Percentiles rank a stretch among this genome's conserved stretches.
Evolutionary conservation across 1,284 basidiomycete species (phyloP).

Genomic region (Trametes polyzona): DNA sequence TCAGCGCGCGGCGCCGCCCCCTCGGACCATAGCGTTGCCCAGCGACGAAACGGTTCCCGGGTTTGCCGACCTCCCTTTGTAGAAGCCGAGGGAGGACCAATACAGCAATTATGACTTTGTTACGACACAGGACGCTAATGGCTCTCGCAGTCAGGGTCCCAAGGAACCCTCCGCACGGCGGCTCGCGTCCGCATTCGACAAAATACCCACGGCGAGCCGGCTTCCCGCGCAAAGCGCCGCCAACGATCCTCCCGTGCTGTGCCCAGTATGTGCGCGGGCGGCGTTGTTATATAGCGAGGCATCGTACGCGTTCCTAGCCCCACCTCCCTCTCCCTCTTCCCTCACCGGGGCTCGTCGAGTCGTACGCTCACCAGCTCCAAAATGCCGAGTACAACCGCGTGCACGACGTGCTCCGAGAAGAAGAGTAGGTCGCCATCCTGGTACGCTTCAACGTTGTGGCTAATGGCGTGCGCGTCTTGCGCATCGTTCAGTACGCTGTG

Average conservation of each 20-base stretch:
- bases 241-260: background rate
- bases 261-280: background rate
- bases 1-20: background rate
- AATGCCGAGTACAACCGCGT: too few species aligned
- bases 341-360: background rate
- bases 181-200: background rate
- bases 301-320: background rate
- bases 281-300: background rate
- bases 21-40: background rate
- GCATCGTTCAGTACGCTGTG: too few species aligned
- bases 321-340: background rate
- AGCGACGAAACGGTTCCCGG: slow-evolving; percentile 1
- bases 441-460: too few species aligned
- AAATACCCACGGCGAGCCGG: background rate
- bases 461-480: too few species aligned
- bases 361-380: background rate
- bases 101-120: background rate
- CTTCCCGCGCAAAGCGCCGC: background rate
- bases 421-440: too few species aligned
- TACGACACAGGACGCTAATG: background rate
- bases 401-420: too few species aligned
- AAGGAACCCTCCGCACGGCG: background rate
- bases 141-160: background rate
- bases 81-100: background rate
- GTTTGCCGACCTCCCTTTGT: background rate